Percentiles rank a stretch among this genome's conserved stretches.
Evolutionary conservation across 441 rosid genomes (phyloP).

Genomic region (Gossypium davidsonii): DNA sequence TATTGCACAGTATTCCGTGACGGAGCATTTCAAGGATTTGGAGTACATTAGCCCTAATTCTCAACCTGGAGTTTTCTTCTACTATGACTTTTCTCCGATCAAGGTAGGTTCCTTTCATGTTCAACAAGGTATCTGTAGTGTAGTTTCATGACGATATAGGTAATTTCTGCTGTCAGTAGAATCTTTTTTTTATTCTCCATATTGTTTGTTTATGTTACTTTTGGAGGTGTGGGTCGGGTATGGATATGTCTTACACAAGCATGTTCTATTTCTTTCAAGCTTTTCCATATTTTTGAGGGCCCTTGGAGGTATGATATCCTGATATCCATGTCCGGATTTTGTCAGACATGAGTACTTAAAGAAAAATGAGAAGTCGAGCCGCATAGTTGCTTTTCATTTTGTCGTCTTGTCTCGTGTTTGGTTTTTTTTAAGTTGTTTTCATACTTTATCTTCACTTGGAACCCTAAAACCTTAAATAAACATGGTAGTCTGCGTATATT

Average conservation of each 20-base stretch:
- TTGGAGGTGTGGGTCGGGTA: not conserved
- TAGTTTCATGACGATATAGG: not conserved
- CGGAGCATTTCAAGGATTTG: slow-evolving; percentile 54
- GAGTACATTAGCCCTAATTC: slow-evolving; percentile 41
- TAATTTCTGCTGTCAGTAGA: not conserved
- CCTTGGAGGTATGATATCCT: not conserved
- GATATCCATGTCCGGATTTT: not conserved
- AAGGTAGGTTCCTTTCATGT: slow-evolving; percentile 37
- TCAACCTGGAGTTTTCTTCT: slow-evolving; percentile 69
- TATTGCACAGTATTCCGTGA: slow-evolving; percentile 58
- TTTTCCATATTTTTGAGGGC: not conserved
- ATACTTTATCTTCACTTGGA: not conserved
- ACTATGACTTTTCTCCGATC: slow-evolving; percentile 76
- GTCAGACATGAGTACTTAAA: not conserved
- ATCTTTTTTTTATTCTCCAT: not conserved
- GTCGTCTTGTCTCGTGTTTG: not conserved
- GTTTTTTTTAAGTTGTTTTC: not conserved
- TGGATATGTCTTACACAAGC: not conserved
- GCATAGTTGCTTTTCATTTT: not conserved
- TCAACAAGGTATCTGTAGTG: not conserved
- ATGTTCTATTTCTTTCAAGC: not conserved
- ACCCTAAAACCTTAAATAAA: not conserved
- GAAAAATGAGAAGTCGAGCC: not conserved
- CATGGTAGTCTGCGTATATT: not conserved
- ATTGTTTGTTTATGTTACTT: not conserved